Percentiles rank a stretch among this genome's conserved stretches.
These are phyloP conservation scores for Chalciporus piperatus DNA, from an alignment of 768 basidiomycete genomes.

Conservation along the genomic window DNA sequence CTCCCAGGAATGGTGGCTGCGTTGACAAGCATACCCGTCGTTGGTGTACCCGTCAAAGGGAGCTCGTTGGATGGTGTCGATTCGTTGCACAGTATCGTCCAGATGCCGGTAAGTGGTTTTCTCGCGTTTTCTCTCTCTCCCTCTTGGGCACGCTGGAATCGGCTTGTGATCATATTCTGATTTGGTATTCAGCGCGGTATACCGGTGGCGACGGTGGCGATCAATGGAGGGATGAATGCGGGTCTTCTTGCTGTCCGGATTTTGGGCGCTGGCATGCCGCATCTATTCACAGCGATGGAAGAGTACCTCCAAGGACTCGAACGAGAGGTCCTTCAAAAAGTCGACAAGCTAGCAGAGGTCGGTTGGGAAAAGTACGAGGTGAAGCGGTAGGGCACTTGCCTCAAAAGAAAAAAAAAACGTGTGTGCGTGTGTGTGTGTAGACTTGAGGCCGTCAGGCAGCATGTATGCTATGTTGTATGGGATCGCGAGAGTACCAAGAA, in stretches of 20 bases:
- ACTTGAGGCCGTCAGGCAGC: too few relatives aligned
- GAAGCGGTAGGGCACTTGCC: conserved; percentile 19
- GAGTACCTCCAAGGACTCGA: conserved; percentile 67
- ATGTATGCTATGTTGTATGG: too few relatives aligned
- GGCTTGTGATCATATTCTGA: not conserved
- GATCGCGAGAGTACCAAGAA: too few relatives aligned
- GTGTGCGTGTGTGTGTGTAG: too few relatives aligned
- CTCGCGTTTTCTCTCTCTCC: not conserved
- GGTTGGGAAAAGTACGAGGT: conserved; percentile 87
- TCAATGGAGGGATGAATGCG: conserved; percentile 93
- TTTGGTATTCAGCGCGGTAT: conserved; percentile 77
- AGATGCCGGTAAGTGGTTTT: conserved; percentile 43
- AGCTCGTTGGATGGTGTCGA: conserved; percentile 94
- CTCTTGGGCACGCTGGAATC: not conserved
- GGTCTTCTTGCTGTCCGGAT: conserved; percentile 90
- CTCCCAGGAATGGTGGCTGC: conserved; percentile 98
- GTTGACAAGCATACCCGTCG: conserved; percentile 87
- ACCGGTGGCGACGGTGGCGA: conserved; percentile 96
- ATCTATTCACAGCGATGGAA: conserved; percentile 64
- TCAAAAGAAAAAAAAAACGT: too few relatives aligned
- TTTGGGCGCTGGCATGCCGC: conserved; percentile 71
- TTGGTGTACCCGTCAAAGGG: conserved; percentile 97
- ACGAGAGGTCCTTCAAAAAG: conserved; percentile 75
- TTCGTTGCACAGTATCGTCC: conserved; percentile 91
- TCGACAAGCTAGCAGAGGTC: conserved; percentile 66